Base-by-base conservation (phyloP, 2,329 filamentous ascomycete species). In the Stagonosporopsis cucurbitacearum region DNA sequence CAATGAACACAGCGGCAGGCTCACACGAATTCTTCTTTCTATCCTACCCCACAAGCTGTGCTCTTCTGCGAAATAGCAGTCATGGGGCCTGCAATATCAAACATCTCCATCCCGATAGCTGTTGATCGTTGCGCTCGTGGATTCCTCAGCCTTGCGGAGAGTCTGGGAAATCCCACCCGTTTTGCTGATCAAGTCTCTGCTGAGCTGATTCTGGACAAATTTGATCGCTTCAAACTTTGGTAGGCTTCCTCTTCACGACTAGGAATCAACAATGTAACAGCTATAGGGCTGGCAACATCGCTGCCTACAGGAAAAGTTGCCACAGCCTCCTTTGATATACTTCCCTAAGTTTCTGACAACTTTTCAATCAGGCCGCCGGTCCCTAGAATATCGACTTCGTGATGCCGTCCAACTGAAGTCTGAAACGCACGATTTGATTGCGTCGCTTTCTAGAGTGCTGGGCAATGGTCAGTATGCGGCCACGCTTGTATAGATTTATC, bases 221-320 rank as follows among this genome's bases (percentile, higher is more conserved):
- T 53, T n/a, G 50, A 47, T 35, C 50, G 50, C 15, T 53, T 53
- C 20, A 53, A 52, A 36, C 8, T 53, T 28, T 53, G 50, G 50
- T 47, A n/a, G 17, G 26, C 1, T 5, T 20, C 2, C 7, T 8
- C 5, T 13, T 26, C 19, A 11, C 12, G 2, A 4, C 7, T n/a
- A 17, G 3, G 17, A 2, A 1, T 9, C 25, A 4, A 26, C 9
- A 9, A n/a, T 36, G 23, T 48, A 20, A 42, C 9, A 3, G 7
- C 5, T 23, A 12, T 35, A 50, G 47, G 47, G 47, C 47, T 7
- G 47, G 47, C 23, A 50, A 50, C 39, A 50, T 50, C n/a, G 47
- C 37, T 5, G 47, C 47, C 4, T 39, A 50, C n/a, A 19, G 47
- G 5, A 50, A 50, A n/a, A 39, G 47, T 50, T 3, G 20, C 28